A percentile compares a stretch with the other conserved stretches of the same genome.
Conservation (phyloP, 148 eudicot species). For the Cornus controversa region DNA sequence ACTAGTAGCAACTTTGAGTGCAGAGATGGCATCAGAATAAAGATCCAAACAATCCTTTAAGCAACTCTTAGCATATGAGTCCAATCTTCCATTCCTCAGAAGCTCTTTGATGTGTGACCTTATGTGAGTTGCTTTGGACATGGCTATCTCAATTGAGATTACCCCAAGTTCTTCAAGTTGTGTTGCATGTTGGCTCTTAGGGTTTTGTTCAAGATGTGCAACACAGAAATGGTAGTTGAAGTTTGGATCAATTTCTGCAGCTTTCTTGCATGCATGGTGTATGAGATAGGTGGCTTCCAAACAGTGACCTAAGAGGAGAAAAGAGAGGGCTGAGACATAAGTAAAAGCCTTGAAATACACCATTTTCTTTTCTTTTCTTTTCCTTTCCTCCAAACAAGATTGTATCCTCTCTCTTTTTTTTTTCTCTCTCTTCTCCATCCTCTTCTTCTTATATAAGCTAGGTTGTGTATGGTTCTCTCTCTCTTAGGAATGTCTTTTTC, state of each 20-base stretch:
- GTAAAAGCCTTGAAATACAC: not conserved
- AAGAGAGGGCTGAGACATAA: not conserved
- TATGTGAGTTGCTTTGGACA: conserved; percentile 18
- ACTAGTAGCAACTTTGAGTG: conserved; percentile 8
- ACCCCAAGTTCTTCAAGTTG: conserved; percentile 11
- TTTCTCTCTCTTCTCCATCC: not conserved
- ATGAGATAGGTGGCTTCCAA: not conserved
- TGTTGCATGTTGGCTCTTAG: not conserved
- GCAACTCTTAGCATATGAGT: conserved; percentile 16
- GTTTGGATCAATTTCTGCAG: not conserved
- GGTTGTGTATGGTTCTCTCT: not conserved
- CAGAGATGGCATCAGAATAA: conserved; percentile 17
- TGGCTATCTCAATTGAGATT: conserved; percentile 29
- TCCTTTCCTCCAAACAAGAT: not conserved
- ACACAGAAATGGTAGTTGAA: not conserved
- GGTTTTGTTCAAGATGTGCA: not conserved
- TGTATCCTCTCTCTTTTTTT: not conserved
- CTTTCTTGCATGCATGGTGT: not conserved
- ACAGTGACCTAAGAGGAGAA: not conserved
- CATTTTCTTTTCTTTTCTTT: not conserved
- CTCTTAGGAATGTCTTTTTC: not conserved
- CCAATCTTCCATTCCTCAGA: not conserved
- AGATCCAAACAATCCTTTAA: conserved; percentile 28
- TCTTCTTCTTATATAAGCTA: not conserved
- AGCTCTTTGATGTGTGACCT: conserved; percentile 13